phyloP scores from a whole-genome alignment of 2,329 filamentous ascomycete species.

The Leptographium flavum region DNA sequence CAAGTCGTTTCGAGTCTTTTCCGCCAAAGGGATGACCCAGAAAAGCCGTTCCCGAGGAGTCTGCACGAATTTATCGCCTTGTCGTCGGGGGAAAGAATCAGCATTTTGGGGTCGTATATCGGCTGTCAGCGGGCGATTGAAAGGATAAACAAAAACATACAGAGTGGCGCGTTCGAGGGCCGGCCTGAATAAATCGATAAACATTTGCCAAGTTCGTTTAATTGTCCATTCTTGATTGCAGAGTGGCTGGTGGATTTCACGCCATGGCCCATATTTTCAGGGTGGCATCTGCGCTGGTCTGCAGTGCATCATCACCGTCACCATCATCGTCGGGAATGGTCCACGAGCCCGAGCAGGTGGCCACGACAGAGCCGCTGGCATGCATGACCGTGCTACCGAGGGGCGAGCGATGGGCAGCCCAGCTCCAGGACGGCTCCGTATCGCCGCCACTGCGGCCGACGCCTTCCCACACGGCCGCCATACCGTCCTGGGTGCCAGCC shows the following conservation, averaged over 20 bases:
- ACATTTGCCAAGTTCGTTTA: no score
- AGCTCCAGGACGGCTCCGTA: slow-evolving; percentile 32
- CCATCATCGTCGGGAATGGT: slow-evolving; percentile 6
- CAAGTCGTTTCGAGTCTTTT: slow-evolving; percentile 44
- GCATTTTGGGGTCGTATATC: slow-evolving; percentile 34
- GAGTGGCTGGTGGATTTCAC: no score
- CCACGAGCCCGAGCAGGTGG: slow-evolving; percentile 44
- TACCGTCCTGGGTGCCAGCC: slow-evolving; percentile 41
- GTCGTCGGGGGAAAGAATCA: slow-evolving; percentile 31
- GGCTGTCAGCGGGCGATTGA: slow-evolving; percentile 26
- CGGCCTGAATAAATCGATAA: neutral
- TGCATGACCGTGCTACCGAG: slow-evolving; percentile 38
- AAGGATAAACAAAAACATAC: neutral
- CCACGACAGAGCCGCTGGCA: slow-evolving; percentile 37
- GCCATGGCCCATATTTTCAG: slow-evolving; percentile 9
- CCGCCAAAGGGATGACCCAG: slow-evolving; percentile 6
- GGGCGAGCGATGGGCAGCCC: slow-evolving; percentile 30
- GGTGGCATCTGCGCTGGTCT: slow-evolving; percentile 1
- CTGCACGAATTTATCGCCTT: slow-evolving; percentile 44
- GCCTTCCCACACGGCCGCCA: slow-evolving; percentile 43
- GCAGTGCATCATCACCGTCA: neutral
- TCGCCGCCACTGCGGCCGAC: slow-evolving; percentile 34
- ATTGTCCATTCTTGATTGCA: no score
- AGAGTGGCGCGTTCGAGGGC: neutral
- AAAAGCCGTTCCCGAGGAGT: neutral